phyloP scores from a whole-genome alignment of 768 basidiomycete species.

The Boletus tomentosulus region DNA sequence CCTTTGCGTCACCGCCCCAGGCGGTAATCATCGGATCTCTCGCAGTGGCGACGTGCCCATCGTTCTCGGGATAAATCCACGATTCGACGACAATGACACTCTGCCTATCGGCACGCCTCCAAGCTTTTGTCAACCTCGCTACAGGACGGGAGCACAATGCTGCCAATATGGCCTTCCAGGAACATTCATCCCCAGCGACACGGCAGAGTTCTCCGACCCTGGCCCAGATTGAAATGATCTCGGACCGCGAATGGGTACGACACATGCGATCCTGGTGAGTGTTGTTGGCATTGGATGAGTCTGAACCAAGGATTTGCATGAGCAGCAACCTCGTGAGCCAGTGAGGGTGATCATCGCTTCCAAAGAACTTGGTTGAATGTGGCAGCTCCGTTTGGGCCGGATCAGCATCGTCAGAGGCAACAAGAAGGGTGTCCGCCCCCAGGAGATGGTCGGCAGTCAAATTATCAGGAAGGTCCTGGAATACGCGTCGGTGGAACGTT shows the following conservation, averaged over 20 bases:
- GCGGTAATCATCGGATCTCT: constrained; percentile 50
- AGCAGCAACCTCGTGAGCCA: constrained; percentile 78
- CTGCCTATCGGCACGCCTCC: constrained; percentile 67
- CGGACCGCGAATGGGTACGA: constrained; percentile 67
- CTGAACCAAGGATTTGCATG: constrained; percentile 63
- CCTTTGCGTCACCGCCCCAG: constrained; percentile 64
- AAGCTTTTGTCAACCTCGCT: constrained; percentile 72
- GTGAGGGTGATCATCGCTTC: constrained; percentile 67
- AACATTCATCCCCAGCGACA: constrained; percentile 69
- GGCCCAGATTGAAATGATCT: constrained; percentile 70
- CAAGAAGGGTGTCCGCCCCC: constrained; percentile 22
- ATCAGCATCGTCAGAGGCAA: constrained; percentile 4
- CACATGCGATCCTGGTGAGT: constrained; percentile 38
- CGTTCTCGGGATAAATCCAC: constrained; percentile 54
- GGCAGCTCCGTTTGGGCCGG: constrained; percentile 2
- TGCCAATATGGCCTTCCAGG: constrained; percentile 70
- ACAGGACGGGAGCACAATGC: constrained; percentile 73
- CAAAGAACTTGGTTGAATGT: constrained; percentile 46
- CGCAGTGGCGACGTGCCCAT: constrained; percentile 26
- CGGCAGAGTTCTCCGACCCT: constrained; percentile 71
- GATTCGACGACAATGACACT: constrained; percentile 56
- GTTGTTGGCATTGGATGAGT: constrained; percentile 38
- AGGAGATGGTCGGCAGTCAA: constrained; percentile 46
- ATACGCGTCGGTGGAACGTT: constrained; percentile 52
- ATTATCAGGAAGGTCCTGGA: constrained; percentile 51